Conservation (phyloP, 1,284 basidiomycete species). For the Ustilago shanxiensis region DNA sequence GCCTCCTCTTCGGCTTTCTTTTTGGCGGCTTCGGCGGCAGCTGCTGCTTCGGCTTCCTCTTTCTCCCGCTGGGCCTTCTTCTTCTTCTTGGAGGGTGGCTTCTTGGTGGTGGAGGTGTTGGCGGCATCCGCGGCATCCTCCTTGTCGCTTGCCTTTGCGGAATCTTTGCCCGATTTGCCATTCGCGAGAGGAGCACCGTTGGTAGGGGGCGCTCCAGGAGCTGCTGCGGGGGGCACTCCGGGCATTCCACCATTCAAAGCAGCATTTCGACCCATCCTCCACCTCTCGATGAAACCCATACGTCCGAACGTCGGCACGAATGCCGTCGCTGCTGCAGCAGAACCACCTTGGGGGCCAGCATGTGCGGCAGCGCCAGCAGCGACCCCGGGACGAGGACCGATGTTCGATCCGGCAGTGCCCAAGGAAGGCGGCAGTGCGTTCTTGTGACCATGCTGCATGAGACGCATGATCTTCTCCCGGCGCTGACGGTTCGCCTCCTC, state of each 20-base stretch:
- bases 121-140: slow-evolving; percentile 28
- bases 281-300: slow-evolving; percentile 61
- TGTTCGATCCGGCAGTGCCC: not conserved
- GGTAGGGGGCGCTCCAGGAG: slow-evolving; percentile 9
- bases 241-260: slow-evolving; percentile 21
- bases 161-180: slow-evolving; percentile 43
- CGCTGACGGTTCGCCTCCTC: slow-evolving; percentile 52
- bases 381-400: slow-evolving; percentile 3
- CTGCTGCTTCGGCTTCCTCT: slow-evolving; percentile 49
- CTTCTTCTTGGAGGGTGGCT: slow-evolving; percentile 54
- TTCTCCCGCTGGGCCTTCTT: slow-evolving; percentile 57
- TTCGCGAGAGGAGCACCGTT: slow-evolving; percentile 20
- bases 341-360: slow-evolving; percentile 1
- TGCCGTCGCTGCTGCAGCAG: slow-evolving; percentile 24
- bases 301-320: slow-evolving; percentile 60
- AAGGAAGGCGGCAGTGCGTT: slow-evolving; percentile 3
- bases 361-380: not conserved
- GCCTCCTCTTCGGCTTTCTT: slow-evolving; percentile 47
- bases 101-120: slow-evolving; percentile 35
- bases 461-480: slow-evolving; percentile 63
- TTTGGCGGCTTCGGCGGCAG: slow-evolving; percentile 51
- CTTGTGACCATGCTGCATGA: slow-evolving; percentile 62
- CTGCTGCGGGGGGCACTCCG: slow-evolving; percentile 10
- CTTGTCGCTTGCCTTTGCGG: slow-evolving; percentile 44
- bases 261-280: slow-evolving; percentile 60